Evolutionary conservation across 768 basidiomycete genomes (phyloP).

Genomic region (Mycena kentingensis): DNA sequence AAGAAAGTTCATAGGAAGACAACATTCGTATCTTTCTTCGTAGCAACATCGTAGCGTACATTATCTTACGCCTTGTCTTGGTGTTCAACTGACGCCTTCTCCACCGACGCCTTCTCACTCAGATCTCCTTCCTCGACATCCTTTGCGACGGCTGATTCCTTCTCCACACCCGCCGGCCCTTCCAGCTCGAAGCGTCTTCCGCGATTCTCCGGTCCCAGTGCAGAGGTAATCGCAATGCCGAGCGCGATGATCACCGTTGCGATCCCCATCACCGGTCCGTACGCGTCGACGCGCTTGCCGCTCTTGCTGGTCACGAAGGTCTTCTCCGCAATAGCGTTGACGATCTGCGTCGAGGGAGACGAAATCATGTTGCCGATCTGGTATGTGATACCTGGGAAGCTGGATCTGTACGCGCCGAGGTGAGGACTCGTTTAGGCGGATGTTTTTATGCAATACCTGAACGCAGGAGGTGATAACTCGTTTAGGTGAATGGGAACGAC

Average conservation of each 20-base stretch:
- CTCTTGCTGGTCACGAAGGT: not conserved
- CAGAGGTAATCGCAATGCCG: constrained; percentile 3
- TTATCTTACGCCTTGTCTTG: not conserved
- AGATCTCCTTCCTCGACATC: no score
- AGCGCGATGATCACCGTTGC: constrained; percentile 6
- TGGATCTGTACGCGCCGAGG: constrained; percentile 88
- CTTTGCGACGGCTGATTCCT: not conserved
- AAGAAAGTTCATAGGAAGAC: no score
- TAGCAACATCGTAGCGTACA: no score
- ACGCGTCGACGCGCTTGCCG: not conserved
- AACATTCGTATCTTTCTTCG: no score
- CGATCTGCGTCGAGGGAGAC: constrained; percentile 77
- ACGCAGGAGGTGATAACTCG: constrained; percentile 86
- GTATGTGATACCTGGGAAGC: constrained; percentile 85
- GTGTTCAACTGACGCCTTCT: not conserved
- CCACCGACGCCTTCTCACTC: no score
- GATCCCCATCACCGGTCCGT: constrained; percentile 1
- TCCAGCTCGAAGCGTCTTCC: constrained; percentile 1
- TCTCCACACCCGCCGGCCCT: not conserved
- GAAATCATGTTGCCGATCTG: constrained; percentile 81
- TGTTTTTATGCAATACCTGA: no score
- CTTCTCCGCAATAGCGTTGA: not conserved
- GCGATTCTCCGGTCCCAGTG: constrained; percentile 5
- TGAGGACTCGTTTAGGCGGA: constrained; percentile 80
- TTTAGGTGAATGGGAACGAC: constrained; percentile 78